These are phyloP conservation scores for Alisma plantagoaquatica DNA, from an alignment of 106 monocot genomes.

Conservation along the genomic window DNA sequence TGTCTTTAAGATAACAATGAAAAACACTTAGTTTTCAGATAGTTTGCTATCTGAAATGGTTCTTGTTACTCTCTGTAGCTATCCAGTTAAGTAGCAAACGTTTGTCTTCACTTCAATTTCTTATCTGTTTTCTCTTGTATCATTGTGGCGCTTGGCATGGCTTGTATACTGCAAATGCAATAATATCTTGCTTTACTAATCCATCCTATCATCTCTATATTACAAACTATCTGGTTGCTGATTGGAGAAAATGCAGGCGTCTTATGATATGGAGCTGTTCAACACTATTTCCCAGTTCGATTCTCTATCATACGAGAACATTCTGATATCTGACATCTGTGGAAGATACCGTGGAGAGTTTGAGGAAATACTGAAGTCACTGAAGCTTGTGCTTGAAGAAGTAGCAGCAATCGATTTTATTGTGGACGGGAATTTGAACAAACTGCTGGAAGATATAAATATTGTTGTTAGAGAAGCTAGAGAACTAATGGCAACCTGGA, in stretches of 20 bases:
- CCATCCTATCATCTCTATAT: too few relatives aligned
- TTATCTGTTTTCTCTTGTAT: too few relatives aligned
- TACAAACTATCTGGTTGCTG: too few relatives aligned
- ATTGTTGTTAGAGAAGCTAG: slow-evolving; percentile 28
- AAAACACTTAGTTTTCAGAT: too few relatives aligned
- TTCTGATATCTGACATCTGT: slow-evolving; percentile 26
- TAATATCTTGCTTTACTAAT: too few relatives aligned
- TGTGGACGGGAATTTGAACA: slow-evolving; percentile 28
- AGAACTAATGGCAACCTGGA: slow-evolving; percentile 52
- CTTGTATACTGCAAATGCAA: too few relatives aligned
- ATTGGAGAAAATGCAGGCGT: slow-evolving; percentile 41
- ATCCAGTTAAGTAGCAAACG: too few relatives aligned
- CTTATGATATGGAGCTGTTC: slow-evolving; percentile 26
- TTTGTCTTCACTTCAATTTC: too few relatives aligned
- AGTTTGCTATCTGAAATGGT: too few relatives aligned
- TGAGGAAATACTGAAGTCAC: slow-evolving; percentile 38
- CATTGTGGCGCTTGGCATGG: too few relatives aligned
- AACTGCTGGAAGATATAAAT: slow-evolving; percentile 35
- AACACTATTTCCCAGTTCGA: slow-evolving; percentile 37
- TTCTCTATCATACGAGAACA: slow-evolving; percentile 27
- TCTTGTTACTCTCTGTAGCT: too few relatives aligned
- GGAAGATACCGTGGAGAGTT: slow-evolving; percentile 44
- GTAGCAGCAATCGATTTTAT: slow-evolving; percentile 13
- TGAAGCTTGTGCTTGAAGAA: slow-evolving; percentile 39
- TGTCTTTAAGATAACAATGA: too few relatives aligned